A percentile compares a stretch with the other conserved stretches of the same genome.
Conservation (phyloP, 2,329 filamentous ascomycete species). For the Venturia oleaginea region DNA sequence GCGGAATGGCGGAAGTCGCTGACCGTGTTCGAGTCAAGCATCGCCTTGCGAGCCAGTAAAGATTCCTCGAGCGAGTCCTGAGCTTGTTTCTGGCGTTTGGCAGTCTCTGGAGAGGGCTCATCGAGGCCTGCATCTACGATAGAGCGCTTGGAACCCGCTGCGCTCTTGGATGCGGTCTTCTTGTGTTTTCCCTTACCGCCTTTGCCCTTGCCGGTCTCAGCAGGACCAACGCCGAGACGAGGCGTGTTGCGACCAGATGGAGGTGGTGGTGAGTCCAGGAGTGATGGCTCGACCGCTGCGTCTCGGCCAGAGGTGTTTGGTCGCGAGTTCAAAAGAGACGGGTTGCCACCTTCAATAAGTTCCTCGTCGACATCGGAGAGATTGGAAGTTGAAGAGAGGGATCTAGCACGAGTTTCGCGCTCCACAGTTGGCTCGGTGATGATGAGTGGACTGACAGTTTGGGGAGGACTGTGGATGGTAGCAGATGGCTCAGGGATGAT, state of each 20-base stretch:
- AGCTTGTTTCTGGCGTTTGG: neutral
- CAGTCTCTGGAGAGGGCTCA: slow-evolving; percentile 7
- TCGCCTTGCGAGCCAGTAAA: neutral
- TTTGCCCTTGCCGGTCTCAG: slow-evolving; percentile 6
- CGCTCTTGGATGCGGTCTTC: slow-evolving; percentile 4
- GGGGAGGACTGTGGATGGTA: neutral
- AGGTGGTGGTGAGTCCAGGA: slow-evolving; percentile 8
- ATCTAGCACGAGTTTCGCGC: neutral
- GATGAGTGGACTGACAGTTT: neutral
- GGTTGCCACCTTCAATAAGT: slow-evolving; percentile 7
- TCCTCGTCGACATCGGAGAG: slow-evolving; percentile 6
- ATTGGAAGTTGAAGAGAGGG: slow-evolving; percentile 3
- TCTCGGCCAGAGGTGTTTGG: neutral
- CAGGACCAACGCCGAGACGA: neutral
- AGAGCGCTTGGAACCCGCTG: neutral
- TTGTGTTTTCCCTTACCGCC: neutral
- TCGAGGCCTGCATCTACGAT: neutral
- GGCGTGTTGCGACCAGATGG: slow-evolving; percentile 1
- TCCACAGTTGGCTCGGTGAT: slow-evolving; percentile 4
- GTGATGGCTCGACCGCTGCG: neutral
- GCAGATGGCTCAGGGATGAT: neutral
- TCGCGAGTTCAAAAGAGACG: neutral
- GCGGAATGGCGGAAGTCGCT: neutral
- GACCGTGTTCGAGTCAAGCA: neutral
- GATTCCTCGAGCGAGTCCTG: neutral